Base-by-base conservation (phyloP, 176 grass and related monocot species). In the Carex kokanica region DNA sequence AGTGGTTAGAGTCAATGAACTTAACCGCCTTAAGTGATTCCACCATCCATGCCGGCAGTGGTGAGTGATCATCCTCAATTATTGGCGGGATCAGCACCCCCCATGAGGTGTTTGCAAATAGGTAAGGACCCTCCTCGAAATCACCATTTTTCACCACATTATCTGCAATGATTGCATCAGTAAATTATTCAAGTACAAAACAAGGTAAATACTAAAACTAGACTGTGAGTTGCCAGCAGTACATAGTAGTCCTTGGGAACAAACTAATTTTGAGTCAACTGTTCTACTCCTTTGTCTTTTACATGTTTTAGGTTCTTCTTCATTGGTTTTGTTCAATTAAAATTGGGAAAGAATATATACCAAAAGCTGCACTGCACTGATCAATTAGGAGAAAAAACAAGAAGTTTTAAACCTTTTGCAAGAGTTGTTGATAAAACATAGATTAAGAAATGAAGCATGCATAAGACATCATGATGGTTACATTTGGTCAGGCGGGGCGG, bases 51-150 rank as follows among this genome's bases (percentile, higher is more conserved):
- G 78, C 87, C 0, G 94, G 94, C 0, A 97, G 78, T 62, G 94
- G 92, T 8, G 94, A 94, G 92, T 97, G 90, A 86, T 92, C 92
- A 84, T 97, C 94, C 78, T 92, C 90, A 64, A 94, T 92, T 84
- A 92, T 94, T 0, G 94, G 94, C 32, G 94, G 94, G 21, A 97
- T 86, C 59, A 97, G 92, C 32, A 92, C 92, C 0, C 94, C 94
- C 87, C 88, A 91, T 0, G 94, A 86, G 1, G 92, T 84, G 78
- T 87, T 89, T 24, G 92, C 85, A 4, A 94, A n/a, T 47, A 97
- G 81, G 83, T 89, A 92, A 27, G 94, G 94, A 0, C 94, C 94
- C 24, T 94, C 94, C 87, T 97, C 94, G 47, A 97, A 92, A 0
- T 91, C 94, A 3, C 88, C 90, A 83, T 97, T 97, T 90, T 94